phyloP scores from a whole-genome alignment of 306 rosid genomes.

The Begonia loranthoides region DNA sequence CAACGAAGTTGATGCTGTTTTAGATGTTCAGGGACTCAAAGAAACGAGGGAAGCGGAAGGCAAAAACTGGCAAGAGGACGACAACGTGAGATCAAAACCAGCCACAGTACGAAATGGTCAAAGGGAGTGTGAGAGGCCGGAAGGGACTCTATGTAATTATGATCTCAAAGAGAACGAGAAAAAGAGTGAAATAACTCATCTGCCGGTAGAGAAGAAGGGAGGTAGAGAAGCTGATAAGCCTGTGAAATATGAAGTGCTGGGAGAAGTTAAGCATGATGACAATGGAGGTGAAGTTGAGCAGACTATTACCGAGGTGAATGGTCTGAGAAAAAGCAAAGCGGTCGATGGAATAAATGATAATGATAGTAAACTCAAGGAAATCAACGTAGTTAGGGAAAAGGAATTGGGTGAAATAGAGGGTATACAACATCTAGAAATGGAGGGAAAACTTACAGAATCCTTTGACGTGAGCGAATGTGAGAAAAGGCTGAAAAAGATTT shows the following conservation, averaged over 20 bases:
- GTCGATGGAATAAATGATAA: slow-evolving; percentile 18
- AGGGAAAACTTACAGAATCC: slow-evolving; percentile 21
- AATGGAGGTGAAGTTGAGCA: slow-evolving; percentile 24
- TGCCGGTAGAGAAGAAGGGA: slow-evolving; percentile 19
- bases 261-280: slow-evolving; percentile 24
- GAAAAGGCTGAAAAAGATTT: slow-evolving; percentile 18
- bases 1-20: slow-evolving; percentile 11
- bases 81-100: slow-evolving; percentile 25
- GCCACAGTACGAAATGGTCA: slow-evolving; percentile 23
- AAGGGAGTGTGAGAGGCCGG: slow-evolving; percentile 28
- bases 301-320: slow-evolving; percentile 20
- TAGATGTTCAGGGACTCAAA: slow-evolving; percentile 16
- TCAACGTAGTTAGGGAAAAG: slow-evolving; percentile 11
- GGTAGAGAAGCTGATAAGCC: slow-evolving; percentile 18
- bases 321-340: slow-evolving; percentile 11
- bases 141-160: slow-evolving; percentile 19
- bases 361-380: slow-evolving; percentile 22
- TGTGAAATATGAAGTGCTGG: slow-evolving; percentile 16
- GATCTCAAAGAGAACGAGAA: slow-evolving; percentile 25
- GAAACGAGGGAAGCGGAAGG: slow-evolving; percentile 20
- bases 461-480: slow-evolving; percentile 22
- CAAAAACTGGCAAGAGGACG: slow-evolving; percentile 21
- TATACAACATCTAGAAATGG: slow-evolving; percentile 19
- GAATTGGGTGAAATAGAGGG: slow-evolving; percentile 18
- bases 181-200: slow-evolving; percentile 15